These are phyloP conservation scores for Yamadazyma insecticola DNA, from an alignment of 805 yeast species.

Conservation along the genomic window DNA sequence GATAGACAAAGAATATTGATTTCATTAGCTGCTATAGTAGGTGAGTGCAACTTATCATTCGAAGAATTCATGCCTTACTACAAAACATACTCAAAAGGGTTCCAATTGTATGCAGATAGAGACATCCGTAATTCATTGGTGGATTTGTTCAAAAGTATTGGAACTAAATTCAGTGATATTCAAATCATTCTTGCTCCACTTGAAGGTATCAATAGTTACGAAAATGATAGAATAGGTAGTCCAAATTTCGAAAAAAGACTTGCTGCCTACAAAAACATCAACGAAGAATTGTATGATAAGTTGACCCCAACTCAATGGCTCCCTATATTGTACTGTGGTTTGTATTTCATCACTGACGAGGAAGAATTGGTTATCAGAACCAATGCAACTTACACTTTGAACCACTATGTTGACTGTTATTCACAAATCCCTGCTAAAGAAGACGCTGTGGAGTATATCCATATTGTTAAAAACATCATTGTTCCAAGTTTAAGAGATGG, in stretches of 20 bases:
- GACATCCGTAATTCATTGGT: slow-evolving; percentile 60
- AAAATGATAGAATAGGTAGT: slow-evolving; percentile 52
- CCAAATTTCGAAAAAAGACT: slow-evolving; percentile 77
- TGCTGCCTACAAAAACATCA: slow-evolving; percentile 59
- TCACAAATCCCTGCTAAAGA: slow-evolving; percentile 21
- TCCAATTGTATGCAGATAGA: slow-evolving; percentile 54
- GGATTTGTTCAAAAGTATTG: slow-evolving; percentile 56
- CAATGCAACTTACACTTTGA: slow-evolving; percentile 63
- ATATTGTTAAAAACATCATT: slow-evolving; percentile 47
- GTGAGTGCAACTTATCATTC: slow-evolving; percentile 49
- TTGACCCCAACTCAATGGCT: slow-evolving; percentile 65
- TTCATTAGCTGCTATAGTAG: slow-evolving; percentile 52
- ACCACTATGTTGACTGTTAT: slow-evolving; percentile 59
- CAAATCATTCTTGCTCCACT: slow-evolving; percentile 48
- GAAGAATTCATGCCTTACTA: slow-evolving; percentile 48
- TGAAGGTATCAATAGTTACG: slow-evolving; percentile 62
- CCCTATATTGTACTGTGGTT: slow-evolving; percentile 64
- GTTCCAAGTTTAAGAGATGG: slow-evolving; percentile 68
- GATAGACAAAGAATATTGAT: slow-evolving; percentile 56
- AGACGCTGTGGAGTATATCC: slow-evolving; percentile 24
- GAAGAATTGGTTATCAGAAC: slow-evolving; percentile 78
- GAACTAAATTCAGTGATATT: slow-evolving; percentile 43
- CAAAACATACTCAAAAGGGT: slow-evolving; percentile 49
- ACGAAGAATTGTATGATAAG: slow-evolving; percentile 44
- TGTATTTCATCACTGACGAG: slow-evolving; percentile 71